Conservation (phyloP, 192 early-diverging fungal genomes). For the Gaertneriomyces sp. region DNA sequence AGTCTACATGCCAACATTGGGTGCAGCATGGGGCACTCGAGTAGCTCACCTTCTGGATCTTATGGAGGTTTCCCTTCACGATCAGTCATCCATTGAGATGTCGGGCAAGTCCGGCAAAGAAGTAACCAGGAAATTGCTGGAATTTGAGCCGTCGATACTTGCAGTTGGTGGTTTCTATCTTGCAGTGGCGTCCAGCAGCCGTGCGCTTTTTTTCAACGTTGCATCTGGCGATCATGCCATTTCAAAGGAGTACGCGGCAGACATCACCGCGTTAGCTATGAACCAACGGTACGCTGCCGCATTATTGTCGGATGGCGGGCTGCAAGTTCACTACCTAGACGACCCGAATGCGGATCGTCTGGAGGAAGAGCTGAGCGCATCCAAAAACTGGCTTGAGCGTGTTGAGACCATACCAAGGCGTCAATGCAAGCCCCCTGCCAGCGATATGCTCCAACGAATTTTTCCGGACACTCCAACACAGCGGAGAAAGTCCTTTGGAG, state of each 20-base stretch:
- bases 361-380: neutral
- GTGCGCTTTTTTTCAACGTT: slow-evolving; percentile 20
- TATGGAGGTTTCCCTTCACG: slow-evolving; percentile 36
- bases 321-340: slow-evolving; percentile 44
- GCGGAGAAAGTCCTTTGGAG: slow-evolving; percentile 5
- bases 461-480: slow-evolving; percentile 33
- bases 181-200: slow-evolving; percentile 21
- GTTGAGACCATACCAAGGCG: neutral
- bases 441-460: slow-evolving; percentile 22
- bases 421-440: neutral
- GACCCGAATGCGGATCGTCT: slow-evolving; percentile 7
- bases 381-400: too few relatives aligned
- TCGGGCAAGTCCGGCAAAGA: neutral
- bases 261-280: slow-evolving; percentile 16
- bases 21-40: slow-evolving; percentile 23
- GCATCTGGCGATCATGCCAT: neutral
- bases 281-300: slow-evolving; percentile 36
- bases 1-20: slow-evolving; percentile 37
- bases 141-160: slow-evolving; percentile 37
- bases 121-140: slow-evolving; percentile 25
- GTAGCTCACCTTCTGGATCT: slow-evolving; percentile 37
- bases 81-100: slow-evolving; percentile 22
- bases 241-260: slow-evolving; percentile 4
- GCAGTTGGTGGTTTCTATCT: slow-evolving; percentile 36
- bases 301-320: slow-evolving; percentile 34